A percentile compares a stretch with the other conserved stretches of the same genome.
phyloP scores from a whole-genome alignment of 108 stramenopile species.

The Cyclostephanos invisitatus region DNA sequence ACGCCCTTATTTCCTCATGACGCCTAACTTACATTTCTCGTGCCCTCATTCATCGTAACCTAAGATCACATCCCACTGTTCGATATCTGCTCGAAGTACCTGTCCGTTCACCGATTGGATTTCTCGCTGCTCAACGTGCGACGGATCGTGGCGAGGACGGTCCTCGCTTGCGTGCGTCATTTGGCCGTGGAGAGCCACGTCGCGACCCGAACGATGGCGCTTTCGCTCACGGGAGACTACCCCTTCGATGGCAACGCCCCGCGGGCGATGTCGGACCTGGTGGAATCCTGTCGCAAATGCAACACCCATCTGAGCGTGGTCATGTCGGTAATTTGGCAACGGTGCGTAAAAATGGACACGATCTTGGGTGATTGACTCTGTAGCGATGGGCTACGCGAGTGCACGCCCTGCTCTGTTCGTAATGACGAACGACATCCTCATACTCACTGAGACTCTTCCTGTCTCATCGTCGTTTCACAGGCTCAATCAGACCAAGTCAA shows the following conservation, averaged over 20 bases:
- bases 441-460: too few species aligned
- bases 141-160: conserved; percentile 65
- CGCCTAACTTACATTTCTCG: not conserved
- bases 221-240: conserved; percentile 76
- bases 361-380: too few species aligned
- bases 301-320: conserved; percentile 68
- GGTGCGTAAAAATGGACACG: too few species aligned
- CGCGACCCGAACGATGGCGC: conserved; percentile 59
- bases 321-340: conserved; percentile 79
- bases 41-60: not conserved
- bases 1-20: not conserved
- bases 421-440: too few species aligned
- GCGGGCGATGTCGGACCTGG: conserved; percentile 60
- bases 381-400: too few species aligned
- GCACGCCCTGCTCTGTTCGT: too few species aligned
- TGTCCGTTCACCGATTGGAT: conserved; percentile 62
- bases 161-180: conserved; percentile 59
- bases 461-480: conserved; percentile 31
- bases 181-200: conserved; percentile 50
- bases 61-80: conserved; percentile 74
- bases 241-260: conserved; percentile 68
- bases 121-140: conserved; percentile 68
- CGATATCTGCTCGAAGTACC: conserved; percentile 64
- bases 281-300: conserved; percentile 71
- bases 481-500: conserved; percentile 62